Percentiles rank a stretch among this genome's conserved stretches.
Evolutionary conservation across 495 filamentous ascomycete genomes (phyloP).

Genomic region (Tuber borchii): DNA sequence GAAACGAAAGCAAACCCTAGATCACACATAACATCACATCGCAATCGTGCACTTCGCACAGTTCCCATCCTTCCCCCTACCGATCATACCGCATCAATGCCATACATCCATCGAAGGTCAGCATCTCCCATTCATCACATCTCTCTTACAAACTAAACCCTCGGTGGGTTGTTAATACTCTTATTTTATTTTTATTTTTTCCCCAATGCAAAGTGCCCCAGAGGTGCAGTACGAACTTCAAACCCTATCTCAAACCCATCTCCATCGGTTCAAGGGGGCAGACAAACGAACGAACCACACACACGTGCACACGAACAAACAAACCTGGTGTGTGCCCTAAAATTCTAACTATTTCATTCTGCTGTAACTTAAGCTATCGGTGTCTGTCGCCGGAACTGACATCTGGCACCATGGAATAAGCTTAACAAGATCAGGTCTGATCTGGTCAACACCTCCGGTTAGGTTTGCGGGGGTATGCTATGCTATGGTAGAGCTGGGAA

Average conservation of each 20-base stretch:
- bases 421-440: background rate
- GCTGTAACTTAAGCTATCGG: background rate
- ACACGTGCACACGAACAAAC: background rate
- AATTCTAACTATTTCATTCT: background rate
- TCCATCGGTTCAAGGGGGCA: background rate
- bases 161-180: background rate
- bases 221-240: background rate
- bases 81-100: too few relatives aligned
- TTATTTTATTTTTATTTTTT: background rate
- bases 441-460: background rate
- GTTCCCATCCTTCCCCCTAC: background rate
- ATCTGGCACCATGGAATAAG: background rate
- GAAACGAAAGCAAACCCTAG: background rate
- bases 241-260: background rate
- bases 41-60: background rate
- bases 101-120: background rate
- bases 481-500: background rate
- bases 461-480: background rate
- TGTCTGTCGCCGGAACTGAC: background rate
- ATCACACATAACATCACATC: slow-evolving; percentile 1
- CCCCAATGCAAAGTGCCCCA: background rate
- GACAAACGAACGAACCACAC: background rate
- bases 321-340: background rate
- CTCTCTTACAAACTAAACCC: background rate
- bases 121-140: background rate